Conservation (phyloP, 495 filamentous ascomycete genomes). For the Neurospora tetraspora region DNA sequence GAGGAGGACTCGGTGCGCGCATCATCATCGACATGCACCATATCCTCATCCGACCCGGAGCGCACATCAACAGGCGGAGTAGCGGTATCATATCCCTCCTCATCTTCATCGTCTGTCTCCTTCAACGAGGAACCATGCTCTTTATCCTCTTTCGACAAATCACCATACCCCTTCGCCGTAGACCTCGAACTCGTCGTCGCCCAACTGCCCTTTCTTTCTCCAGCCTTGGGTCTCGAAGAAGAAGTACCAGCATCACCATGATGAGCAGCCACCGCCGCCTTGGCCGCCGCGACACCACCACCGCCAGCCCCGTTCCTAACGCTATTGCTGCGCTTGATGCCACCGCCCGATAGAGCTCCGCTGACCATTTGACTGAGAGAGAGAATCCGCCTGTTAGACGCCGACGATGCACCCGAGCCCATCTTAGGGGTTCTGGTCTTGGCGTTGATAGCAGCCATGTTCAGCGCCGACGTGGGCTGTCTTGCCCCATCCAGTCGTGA, state of each 20-base stretch:
- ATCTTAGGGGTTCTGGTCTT: background rate
- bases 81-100: constrained; percentile 1
- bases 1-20: background rate
- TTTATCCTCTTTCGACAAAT: constrained; percentile 28
- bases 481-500: constrained; percentile 2
- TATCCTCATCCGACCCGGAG: background rate
- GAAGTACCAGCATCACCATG: background rate
- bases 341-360: constrained; percentile 50
- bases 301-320: constrained; percentile 58
- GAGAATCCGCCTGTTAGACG: constrained; percentile 61
- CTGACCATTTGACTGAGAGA: constrained; percentile 80
- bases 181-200: too few relatives aligned
- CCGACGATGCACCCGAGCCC: constrained; percentile 1
- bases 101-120: constrained; percentile 6
- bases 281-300: constrained; percentile 19
- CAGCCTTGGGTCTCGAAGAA: background rate
- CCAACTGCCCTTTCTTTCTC: background rate
- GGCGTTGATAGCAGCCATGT: constrained; percentile 23
- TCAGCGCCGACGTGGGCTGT: constrained; percentile 33
- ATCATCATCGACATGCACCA: background rate
- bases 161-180: constrained; percentile 41
- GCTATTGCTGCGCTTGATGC: constrained; percentile 50
- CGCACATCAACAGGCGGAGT: background rate
- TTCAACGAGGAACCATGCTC: background rate
- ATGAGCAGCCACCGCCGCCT: background rate